These are phyloP conservation scores for Fusarium luffae DNA, from an alignment of 2,329 filamentous ascomycete species.

Conservation along the genomic window DNA sequence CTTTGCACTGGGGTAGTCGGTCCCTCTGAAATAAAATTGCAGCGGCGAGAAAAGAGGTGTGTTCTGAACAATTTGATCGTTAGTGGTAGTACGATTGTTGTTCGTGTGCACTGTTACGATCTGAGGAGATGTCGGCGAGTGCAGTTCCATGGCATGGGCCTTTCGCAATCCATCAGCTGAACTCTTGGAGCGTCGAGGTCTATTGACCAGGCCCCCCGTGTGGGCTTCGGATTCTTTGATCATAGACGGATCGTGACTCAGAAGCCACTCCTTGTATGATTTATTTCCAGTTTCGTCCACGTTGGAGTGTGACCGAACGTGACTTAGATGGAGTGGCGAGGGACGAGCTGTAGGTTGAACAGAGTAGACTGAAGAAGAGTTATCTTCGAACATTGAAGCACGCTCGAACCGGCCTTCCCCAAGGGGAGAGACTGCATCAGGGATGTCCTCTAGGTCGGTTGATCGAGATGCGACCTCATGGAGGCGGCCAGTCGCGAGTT, in stretches of 20 bases:
- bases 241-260: conserved; percentile 34
- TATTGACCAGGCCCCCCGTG: conserved; percentile 31
- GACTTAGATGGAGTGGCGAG: conserved; percentile 38
- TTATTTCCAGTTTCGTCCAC: conserved; percentile 35
- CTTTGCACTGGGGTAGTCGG: conserved; percentile 53
- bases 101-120: conserved; percentile 13
- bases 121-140: conserved; percentile 31
- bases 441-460: conserved; percentile 33
- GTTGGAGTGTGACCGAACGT: conserved; percentile 35
- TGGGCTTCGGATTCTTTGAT: conserved; percentile 26
- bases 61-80: conserved; percentile 13
- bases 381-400: conserved; percentile 25
- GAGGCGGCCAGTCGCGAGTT: conserved; percentile 30
- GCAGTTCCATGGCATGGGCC: conserved; percentile 13
- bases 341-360: conserved; percentile 29
- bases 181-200: conserved; percentile 47
- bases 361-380: conserved; percentile 44
- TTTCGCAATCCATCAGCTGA: conserved; percentile 41
- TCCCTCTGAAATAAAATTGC: conserved; percentile 55
- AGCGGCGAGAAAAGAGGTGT: conserved; percentile 56
- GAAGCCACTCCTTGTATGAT: conserved; percentile 45
- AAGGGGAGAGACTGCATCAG: conserved; percentile 47
- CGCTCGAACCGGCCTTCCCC: conserved; percentile 26
- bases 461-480: conserved; percentile 15
- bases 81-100: conserved; percentile 4